These are phyloP conservation scores for Nigrospora osmanthi DNA, from an alignment of 2,329 filamentous ascomycete genomes.

Conservation along the genomic window DNA sequence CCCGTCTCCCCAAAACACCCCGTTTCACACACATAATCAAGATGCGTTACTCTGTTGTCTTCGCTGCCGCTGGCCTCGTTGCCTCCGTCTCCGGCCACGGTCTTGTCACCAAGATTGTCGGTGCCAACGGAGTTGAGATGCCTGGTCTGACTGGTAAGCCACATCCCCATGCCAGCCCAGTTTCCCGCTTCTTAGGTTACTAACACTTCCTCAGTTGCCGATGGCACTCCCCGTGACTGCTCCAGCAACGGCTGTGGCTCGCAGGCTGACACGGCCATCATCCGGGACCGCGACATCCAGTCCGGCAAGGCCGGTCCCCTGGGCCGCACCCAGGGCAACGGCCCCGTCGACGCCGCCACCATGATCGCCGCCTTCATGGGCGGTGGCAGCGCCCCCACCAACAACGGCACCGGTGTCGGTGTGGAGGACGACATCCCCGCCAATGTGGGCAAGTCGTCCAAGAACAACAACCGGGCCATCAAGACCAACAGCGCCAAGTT, in stretches of 20 bases:
- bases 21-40: conserved; percentile 7
- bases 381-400: conserved; percentile 25
- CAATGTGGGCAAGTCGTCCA: conserved; percentile 1
- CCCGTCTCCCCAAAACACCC: not conserved
- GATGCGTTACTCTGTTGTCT: conserved; percentile 19
- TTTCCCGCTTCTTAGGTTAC: not conserved
- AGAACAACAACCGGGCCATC: conserved; percentile 4
- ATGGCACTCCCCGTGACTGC: conserved; percentile 63
- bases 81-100: conserved; percentile 18
- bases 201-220: conserved; percentile 34
- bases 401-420: conserved; percentile 29
- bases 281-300: conserved; percentile 51
- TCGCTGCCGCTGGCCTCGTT: conserved; percentile 16
- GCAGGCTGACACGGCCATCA: conserved; percentile 65
- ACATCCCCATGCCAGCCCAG: not conserved
- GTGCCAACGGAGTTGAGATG: conserved; percentile 23
- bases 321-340: conserved; percentile 54
- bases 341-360: conserved; percentile 47
- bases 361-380: conserved; percentile 57
- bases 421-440: conserved; percentile 33
- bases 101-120: conserved; percentile 20
- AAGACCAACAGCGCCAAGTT: conserved; percentile 13
- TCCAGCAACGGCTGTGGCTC: conserved; percentile 52
- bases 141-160: conserved; percentile 18
- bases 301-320: conserved; percentile 48